Percentiles rank a stretch among this genome's conserved stretches.
Conservation (phyloP, 2,329 filamentous ascomycete species). For the Talaromyces islandicus region DNA sequence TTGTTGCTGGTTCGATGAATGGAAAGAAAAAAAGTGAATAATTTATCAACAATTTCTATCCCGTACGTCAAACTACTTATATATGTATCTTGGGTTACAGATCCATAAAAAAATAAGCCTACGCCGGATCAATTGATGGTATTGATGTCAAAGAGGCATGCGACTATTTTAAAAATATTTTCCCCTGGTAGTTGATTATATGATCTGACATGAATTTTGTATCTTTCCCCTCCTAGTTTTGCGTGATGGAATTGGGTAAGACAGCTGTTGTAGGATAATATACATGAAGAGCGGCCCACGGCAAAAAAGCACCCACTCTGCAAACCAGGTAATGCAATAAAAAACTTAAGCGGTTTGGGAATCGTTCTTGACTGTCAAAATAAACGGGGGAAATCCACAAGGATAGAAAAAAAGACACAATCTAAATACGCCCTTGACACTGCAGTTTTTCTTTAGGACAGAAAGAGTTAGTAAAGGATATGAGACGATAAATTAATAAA, state of each 20-base stretch:
- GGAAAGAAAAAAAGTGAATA: neutral
- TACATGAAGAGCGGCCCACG: neutral
- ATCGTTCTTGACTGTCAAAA: neutral
- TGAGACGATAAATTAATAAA: neutral
- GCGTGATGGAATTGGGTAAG: too few species aligned
- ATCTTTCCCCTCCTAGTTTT: neutral
- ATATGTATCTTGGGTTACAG: neutral
- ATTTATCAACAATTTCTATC: neutral
- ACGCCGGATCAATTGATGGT: neutral
- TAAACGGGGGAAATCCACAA: neutral
- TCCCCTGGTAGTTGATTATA: neutral
- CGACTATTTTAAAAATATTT: neutral
- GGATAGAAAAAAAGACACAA: neutral
- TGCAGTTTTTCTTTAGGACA: neutral
- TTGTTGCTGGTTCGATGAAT: conserved; percentile 1
- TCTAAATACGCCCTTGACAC: neutral
- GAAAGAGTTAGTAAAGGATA: neutral
- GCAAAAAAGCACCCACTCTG: neutral
- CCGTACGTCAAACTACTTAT: neutral
- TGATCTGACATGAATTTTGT: neutral
- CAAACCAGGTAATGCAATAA: neutral
- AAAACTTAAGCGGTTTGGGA: neutral
- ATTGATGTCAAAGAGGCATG: neutral
- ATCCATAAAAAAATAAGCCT: neutral
- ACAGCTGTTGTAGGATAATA: neutral